Evolutionary conservation across 2,329 filamentous ascomycete species (phyloP).

Genomic region (Aschersonia sp.): DNA sequence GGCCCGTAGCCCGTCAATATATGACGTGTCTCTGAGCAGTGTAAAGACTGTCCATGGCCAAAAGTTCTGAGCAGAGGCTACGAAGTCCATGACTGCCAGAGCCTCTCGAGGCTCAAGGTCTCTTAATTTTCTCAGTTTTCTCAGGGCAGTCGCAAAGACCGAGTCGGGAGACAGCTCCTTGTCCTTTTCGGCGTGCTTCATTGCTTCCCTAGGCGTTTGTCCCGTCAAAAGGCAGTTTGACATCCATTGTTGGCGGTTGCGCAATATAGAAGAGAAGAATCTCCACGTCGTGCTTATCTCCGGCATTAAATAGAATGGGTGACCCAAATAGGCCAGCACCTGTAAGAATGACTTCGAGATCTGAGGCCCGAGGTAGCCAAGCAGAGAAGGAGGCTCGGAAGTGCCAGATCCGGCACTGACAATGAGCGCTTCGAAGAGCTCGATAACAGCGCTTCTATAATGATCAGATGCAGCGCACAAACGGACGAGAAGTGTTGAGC

Average conservation of each 20-base stretch:
- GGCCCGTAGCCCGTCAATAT: conserved; percentile 56
- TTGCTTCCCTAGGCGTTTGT: conserved; percentile 62
- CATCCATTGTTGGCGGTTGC: conserved; percentile 90
- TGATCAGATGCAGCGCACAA: conserved; percentile 56
- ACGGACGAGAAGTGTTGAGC: conserved; percentile 60
- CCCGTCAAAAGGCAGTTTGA: conserved; percentile 86
- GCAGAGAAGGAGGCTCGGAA: conserved; percentile 80
- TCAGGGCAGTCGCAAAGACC: conserved; percentile 60
- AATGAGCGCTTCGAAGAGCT: conserved; percentile 60
- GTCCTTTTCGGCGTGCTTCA: conserved; percentile 41
- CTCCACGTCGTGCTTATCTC: conserved; percentile 65
- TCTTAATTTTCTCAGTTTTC: conserved; percentile 51
- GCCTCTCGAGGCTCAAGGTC: conserved; percentile 50
- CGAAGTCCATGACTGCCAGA: conserved; percentile 70
- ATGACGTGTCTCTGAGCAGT: conserved; percentile 56
- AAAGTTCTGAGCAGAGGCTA: conserved; percentile 77
- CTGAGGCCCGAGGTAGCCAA: conserved; percentile 74
- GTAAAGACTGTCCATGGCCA: conserved; percentile 91
- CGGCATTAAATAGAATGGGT: conserved; percentile 50
- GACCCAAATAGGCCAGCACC: conserved; percentile 61
- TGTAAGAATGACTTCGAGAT: conserved; percentile 75
- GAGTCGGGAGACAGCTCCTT: conserved; percentile 39
- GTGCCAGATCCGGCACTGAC: conserved; percentile 49
- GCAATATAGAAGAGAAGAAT: conserved; percentile 73
- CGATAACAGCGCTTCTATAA: conserved; percentile 51